phyloP scores from a whole-genome alignment of 2,329 filamentous ascomycete species.

The Tricladium varicosporioides region DNA sequence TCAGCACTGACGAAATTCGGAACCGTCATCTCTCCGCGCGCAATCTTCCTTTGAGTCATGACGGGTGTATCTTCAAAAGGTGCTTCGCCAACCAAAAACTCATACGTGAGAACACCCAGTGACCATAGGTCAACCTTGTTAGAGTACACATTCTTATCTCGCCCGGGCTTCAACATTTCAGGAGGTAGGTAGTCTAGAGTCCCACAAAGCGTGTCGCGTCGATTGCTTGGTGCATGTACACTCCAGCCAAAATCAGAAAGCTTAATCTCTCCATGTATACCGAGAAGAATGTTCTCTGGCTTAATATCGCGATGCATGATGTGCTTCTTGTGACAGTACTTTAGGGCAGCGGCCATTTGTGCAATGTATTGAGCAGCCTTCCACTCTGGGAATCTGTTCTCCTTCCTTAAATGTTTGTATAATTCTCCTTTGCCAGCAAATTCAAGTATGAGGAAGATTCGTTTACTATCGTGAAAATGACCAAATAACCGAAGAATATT shows the following conservation, averaged over 20 bases:
- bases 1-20: constrained; percentile 88
- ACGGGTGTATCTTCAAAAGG: constrained; percentile 94
- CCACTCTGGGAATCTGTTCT: constrained; percentile 67
- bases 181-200: constrained; percentile 96
- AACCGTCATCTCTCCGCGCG: constrained; percentile 85
- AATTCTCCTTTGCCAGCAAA: constrained; percentile 71
- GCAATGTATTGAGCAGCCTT: constrained; percentile 72
- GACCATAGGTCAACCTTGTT: constrained; percentile 96
- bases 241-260: constrained; percentile 99
- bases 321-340: constrained; percentile 93
- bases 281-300: constrained; percentile 93
- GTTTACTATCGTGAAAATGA: constrained; percentile 72
- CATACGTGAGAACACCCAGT: constrained; percentile 90
- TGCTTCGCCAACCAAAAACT: constrained; percentile 93
- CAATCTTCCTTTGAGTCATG: constrained; percentile 91
- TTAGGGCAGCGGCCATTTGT: constrained; percentile 78
- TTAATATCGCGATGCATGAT: constrained; percentile 98
- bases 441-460: constrained; percentile 71
- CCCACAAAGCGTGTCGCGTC: constrained; percentile 92
- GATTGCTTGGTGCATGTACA: constrained; percentile 93
- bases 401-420: constrained; percentile 70
- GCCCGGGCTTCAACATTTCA: constrained; percentile 88
- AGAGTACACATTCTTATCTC: constrained; percentile 77
- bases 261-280: constrained; percentile 97
- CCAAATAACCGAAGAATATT: constrained; percentile 70